Base-by-base conservation (phyloP, 2,329 filamentous ascomycete genomes). In the Pestalotiopsis sp. region DNA sequence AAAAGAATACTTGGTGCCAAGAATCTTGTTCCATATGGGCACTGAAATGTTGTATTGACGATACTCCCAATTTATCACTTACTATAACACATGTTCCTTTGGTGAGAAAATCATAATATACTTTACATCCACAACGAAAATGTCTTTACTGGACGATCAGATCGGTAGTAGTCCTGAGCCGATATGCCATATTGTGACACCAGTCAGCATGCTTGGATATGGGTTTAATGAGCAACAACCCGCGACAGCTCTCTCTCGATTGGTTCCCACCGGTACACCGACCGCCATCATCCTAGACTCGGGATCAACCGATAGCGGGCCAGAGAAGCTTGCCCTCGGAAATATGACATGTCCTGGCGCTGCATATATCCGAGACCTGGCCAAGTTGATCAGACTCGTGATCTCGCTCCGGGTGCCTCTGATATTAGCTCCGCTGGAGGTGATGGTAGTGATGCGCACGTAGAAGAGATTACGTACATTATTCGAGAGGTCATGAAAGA, bases 201-300 rank as follows among this genome's bases (percentile, higher is more conserved):
- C 84, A 0, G 80, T 84, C 14, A 84, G 82, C 38, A 86, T 85
- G 82, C 73, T 86, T 7, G 84, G 85, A 4, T 87, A 85, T 68
- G 84, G 85, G 31, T 82, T 85, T 61, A 74, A 82, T 64, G 77
- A 80, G 38, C 70, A 71, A 0, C 74, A 79, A 25, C 79, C 73
- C 0, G 58, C 67, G 0, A 25, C 68, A 0, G 75, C 75, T 3
- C 73, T 82, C 0, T 69, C 73, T 0, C 64, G 38, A 0, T 73
- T 81, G 2, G 72, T 75, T 1, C 66, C 75, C 14, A 79, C 67
- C 0, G 75, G 75, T 0, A 66, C 70, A 72, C 72, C 77, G 2
- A 82, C 75, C 62, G 78, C 77, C 23, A 70, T 80, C 17, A 79
- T 80, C 60, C 64, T 78, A 9, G 79, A 80, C 66, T 77, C 77